Evolutionary conservation across 306 rosid genomes (phyloP).

Genomic region (Vigna hirtella): DNA sequence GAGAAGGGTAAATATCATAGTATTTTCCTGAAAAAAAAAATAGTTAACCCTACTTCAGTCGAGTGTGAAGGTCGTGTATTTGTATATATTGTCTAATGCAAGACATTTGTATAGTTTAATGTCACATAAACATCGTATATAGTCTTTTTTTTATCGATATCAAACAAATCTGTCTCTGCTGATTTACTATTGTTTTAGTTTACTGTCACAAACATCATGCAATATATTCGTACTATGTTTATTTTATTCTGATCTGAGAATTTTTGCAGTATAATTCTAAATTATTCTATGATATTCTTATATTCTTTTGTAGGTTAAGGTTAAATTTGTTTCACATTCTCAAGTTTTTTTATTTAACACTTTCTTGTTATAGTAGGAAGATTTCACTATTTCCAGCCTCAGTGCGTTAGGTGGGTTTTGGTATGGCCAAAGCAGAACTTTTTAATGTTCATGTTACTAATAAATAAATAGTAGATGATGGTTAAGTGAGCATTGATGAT

Average conservation of each 20-base stretch:
- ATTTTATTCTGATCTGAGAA: neutral
- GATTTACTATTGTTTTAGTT: neutral
- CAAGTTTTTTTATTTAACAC: neutral
- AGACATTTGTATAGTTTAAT: neutral
- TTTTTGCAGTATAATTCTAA: neutral
- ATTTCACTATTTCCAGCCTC: neutral
- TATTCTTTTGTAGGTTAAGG: neutral
- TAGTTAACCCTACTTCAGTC: neutral
- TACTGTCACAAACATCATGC: neutral
- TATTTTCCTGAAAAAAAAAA: neutral
- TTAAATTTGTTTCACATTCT: neutral
- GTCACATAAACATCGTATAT: neutral
- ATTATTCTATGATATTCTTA: neutral
- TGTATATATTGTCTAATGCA: neutral
- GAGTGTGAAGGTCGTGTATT: neutral
- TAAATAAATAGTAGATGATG: slow-evolving; percentile 23
- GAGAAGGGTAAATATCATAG: neutral
- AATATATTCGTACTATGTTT: neutral
- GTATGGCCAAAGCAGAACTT: slow-evolving; percentile 40
- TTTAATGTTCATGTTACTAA: slow-evolving; percentile 16
- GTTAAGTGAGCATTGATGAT: slow-evolving; percentile 31
- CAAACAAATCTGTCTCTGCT: neutral
- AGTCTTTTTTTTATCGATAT: neutral
- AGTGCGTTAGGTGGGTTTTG: slow-evolving; percentile 32
- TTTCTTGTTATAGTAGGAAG: neutral